These are phyloP conservation scores for Pythium rishiriense DNA, from an alignment of 352 stramenopile genomes.

Conservation along the genomic window DNA sequence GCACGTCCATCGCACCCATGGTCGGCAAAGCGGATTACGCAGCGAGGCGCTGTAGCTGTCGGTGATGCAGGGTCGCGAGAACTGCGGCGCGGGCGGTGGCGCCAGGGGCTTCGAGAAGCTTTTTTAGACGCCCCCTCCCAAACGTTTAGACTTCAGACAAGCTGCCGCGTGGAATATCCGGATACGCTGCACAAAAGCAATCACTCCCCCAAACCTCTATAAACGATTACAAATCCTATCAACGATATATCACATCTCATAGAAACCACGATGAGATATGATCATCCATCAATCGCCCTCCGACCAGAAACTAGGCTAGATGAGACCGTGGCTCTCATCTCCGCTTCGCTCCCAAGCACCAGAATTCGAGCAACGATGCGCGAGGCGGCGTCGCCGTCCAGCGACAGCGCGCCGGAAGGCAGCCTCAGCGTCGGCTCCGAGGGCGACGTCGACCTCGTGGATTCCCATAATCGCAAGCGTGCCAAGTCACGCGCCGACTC, in stretches of 20 bases:
- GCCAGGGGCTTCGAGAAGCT: background rate
- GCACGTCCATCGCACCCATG: conserved; percentile 86
- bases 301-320: too few relatives aligned
- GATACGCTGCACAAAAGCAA: background rate
- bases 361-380: too few relatives aligned
- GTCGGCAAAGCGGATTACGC: background rate
- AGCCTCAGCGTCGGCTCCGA: background rate
- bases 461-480: conserved; percentile 3
- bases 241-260: too few relatives aligned
- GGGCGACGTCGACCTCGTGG: background rate
- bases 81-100: too few relatives aligned
- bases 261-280: too few relatives aligned
- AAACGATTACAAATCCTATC: too few relatives aligned
- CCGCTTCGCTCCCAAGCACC: too few relatives aligned
- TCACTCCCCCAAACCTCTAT: background rate
- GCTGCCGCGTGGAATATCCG: conserved; percentile 9
- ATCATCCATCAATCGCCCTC: too few relatives aligned
- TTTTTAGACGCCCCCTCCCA: background rate
- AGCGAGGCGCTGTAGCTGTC: background rate
- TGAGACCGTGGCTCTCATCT: too few relatives aligned
- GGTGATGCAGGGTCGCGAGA: too few relatives aligned
- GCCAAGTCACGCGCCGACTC: conserved; percentile 10
- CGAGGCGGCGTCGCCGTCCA: too few relatives aligned
- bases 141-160: conserved; percentile 1
- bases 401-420: background rate